Evolutionary conservation across 148 eudicot genomes (phyloP), one percentile per base, ranked within the genome.

Genomic region (Hydrangea macrophylla): DNA sequence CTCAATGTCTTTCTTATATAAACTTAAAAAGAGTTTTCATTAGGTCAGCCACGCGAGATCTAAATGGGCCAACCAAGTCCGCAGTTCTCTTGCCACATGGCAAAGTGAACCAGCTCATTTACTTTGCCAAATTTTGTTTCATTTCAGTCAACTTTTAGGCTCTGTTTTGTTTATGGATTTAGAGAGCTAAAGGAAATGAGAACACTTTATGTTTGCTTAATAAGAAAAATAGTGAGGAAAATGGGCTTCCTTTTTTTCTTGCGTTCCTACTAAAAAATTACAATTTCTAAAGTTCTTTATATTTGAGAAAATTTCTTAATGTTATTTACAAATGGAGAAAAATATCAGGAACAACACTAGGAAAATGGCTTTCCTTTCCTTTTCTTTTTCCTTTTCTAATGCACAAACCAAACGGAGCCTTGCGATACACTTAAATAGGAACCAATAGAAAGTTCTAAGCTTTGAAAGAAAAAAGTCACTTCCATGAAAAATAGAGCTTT

Each of bases 1-100:
- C 51, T 11, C 39, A 3, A 3, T 35, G 4, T 35, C 18, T 18
- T 42, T 11, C 50, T 42, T 11, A 10, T 42, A 11, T n/a, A 42
- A 12, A 18, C 50, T 42, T n/a, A n/a, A 9, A 0, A 12, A 42
- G 20, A 42, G 50, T 48, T 22, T 23, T 58, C 33, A 58, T 58
- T 58, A 58, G 62, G 61, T 58, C 61, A 58, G 36, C 61, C 37
- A 58, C 36, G 36, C 61, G 28, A 37, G 36, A 1, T 9, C 30
- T 13, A 58, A 11, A 58, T 58, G 61, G 61, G 61, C 30, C 61
- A 58, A n/a, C 37, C 36, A 58, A 37, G 61, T 23, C 30, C 12
- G 58, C 30, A n/a, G 30, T 5, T 28, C 36, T 28, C 61, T 1
- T 26, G 24, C 31, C 59, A 23, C 24, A 32, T 25, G 28, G 30